phyloP scores from a whole-genome alignment of 371 early-diverging fungal genomes.

The Catenaria anguillulae region DNA sequence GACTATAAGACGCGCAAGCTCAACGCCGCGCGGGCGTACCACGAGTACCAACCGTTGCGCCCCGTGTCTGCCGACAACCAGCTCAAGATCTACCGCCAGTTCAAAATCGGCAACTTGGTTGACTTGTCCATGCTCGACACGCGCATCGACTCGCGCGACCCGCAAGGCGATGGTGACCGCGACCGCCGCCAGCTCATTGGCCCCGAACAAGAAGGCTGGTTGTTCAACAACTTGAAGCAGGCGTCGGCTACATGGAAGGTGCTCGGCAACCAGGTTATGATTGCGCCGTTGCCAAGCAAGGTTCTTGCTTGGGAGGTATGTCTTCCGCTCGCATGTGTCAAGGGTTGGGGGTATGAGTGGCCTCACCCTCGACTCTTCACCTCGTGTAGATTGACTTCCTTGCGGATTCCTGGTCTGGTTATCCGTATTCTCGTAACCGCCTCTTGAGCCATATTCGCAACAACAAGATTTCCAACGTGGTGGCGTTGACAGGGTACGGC shows the following conservation, averaged over 20 bases:
- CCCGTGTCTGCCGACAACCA: neutral
- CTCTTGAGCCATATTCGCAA: no score
- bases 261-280: slow-evolving; percentile 24
- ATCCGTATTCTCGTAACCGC: no score
- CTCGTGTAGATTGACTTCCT: no score
- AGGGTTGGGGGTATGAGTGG: no score
- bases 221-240: slow-evolving; percentile 11
- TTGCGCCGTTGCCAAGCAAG: slow-evolving; percentile 6
- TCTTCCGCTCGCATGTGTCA: no score
- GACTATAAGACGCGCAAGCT: neutral
- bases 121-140: slow-evolving; percentile 28
- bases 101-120: slow-evolving; percentile 19
- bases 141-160: slow-evolving; percentile 18
- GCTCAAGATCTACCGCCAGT: slow-evolving; percentile 19
- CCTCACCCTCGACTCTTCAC: no score
- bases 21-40: slow-evolving; percentile 1
- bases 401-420: no score
- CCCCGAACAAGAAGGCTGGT: slow-evolving; percentile 19
- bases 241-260: slow-evolving; percentile 17
- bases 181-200: slow-evolving; percentile 12
- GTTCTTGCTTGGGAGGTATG: no score
- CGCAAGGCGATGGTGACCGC: neutral
- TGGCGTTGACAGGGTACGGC: no score
- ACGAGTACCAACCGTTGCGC: slow-evolving; percentile 1
- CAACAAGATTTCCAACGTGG: no score